Conservation (phyloP, 257 asterid genomes). For the Ehretia macrophylla region DNA sequence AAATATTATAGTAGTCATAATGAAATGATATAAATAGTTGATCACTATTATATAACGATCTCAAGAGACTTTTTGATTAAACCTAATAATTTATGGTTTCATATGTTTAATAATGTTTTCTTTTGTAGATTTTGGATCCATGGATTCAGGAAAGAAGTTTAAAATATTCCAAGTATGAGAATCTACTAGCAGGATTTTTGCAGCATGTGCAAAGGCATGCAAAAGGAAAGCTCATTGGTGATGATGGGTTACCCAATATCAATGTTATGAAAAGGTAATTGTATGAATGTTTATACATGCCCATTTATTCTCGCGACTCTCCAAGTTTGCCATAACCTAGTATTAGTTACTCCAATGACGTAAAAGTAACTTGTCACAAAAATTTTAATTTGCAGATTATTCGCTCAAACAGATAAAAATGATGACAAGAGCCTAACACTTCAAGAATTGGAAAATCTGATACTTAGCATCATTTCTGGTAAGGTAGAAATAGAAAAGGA, state of each 20-base stretch:
- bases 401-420: constrained; percentile 31
- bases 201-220: constrained; percentile 43
- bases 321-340: too few relatives aligned
- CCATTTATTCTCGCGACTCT: neutral
- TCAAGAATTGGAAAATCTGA: constrained; percentile 38
- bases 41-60: too few relatives aligned
- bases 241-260: constrained; percentile 47
- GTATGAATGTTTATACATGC: too few relatives aligned
- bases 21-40: too few relatives aligned
- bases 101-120: neutral
- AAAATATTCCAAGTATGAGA: constrained; percentile 54
- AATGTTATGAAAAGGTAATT: constrained; percentile 41
- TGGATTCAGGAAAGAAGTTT: constrained; percentile 56
- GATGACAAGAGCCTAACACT: constrained; percentile 37
- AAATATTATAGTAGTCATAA: too few relatives aligned
- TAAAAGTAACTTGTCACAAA: too few relatives aligned
- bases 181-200: constrained; percentile 49
- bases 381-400: neutral
- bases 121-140: constrained; percentile 48
- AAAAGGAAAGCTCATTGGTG: constrained; percentile 33
- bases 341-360: neutral
- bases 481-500: constrained; percentile 27
- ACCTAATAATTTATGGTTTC: neutral
- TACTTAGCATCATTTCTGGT: constrained; percentile 30
- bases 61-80: too few relatives aligned